Base-by-base conservation (phyloP, 2,329 filamentous ascomycete genomes). In the Trichocomaceae sp. region DNA sequence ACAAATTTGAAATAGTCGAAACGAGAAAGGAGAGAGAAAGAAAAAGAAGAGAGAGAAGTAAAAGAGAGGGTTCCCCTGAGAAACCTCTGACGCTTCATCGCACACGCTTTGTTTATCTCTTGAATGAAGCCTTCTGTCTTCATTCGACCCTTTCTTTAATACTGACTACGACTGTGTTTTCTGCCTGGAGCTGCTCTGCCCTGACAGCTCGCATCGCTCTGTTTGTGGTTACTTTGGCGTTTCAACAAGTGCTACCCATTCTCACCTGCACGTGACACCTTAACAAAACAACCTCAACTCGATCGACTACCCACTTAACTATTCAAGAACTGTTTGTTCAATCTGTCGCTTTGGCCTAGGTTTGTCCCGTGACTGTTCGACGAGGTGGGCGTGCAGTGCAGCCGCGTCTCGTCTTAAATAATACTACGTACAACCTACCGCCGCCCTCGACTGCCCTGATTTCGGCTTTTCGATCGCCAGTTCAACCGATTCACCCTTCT, bases 381-480 rank as follows among this genome's bases (percentile, higher is more conserved):
- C 57, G 47, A 54, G 55, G 61, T 56, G 61, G 67, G 66, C 63
- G 61, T 72, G 69, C 69, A 70, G 69, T 67, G 69, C 69, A 72
- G 66, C 61, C 52, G 23, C 35, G 31, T 42, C 49, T 53, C 48
- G 52, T 50, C 45, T 45, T 35, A 41, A 31, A 31, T n/a, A 23
- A 29, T 42, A 42, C 39, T 4, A 20, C 39, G 4, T 7, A n/a
- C 23, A 26, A 26, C 23, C 12, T 8, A 42, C 39, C 39, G 12
- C 17, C 39, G 8, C 26, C 26, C 10, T 29, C 8, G 37, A 41
- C n/a, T 10, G 17, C 39, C 39, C n/a, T 3, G 5, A 12, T 19
- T 9, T 42, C 39, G 17, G 17, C n/a, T 42, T 42, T 42, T 13
- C 17, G 19, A 42, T 9, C 17, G 10, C 17, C 19, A 42, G 17